Conservation (phyloP, 2,329 filamentous ascomycete genomes). For the Myriangium duriaei region DNA sequence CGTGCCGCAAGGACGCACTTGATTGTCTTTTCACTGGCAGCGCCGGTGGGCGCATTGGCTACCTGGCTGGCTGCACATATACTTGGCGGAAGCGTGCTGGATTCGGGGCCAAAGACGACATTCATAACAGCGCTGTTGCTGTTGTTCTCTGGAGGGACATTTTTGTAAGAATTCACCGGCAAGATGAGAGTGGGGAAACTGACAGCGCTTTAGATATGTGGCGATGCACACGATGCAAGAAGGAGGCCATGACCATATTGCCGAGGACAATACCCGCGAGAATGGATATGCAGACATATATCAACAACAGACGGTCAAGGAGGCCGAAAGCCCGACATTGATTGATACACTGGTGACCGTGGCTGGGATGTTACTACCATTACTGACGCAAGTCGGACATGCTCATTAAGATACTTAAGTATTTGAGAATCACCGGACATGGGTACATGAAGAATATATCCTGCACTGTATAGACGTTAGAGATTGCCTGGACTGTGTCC, state of each 20-base stretch:
- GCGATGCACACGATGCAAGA: conserved; percentile 99
- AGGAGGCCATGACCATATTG: conserved; percentile 29
- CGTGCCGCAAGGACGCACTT: conserved; percentile 73
- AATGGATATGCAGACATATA: conserved; percentile 30
- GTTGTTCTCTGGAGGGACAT: conserved; percentile 91
- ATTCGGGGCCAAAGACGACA: conserved; percentile 46
- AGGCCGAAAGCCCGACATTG: conserved; percentile 12
- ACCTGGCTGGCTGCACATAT: conserved; percentile 73
- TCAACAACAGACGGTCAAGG: conserved; percentile 9
- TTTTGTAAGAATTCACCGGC: conserved; percentile 59
- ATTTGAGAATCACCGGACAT: too few species aligned
- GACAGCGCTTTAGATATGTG: conserved; percentile 55
- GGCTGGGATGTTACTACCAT: conserved; percentile 63
- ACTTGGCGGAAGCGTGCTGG: conserved; percentile 49
- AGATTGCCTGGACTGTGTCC: too few species aligned
- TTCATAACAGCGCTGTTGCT: conserved; percentile 91
- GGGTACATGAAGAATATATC: too few species aligned
- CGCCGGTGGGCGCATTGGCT: conserved; percentile 68
- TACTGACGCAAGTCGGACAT: conserved; percentile 67
- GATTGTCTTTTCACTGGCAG: conserved; percentile 81
- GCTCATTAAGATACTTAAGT: conserved; percentile 38
- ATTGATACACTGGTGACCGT: conserved; percentile 54
- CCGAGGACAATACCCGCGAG: conserved; percentile 32
- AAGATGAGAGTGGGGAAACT: conserved; percentile 6
- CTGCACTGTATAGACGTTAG: too few species aligned